These are phyloP conservation scores for Xylaria castorea DNA, from an alignment of 495 filamentous ascomycete genomes.

Conservation along the genomic window DNA sequence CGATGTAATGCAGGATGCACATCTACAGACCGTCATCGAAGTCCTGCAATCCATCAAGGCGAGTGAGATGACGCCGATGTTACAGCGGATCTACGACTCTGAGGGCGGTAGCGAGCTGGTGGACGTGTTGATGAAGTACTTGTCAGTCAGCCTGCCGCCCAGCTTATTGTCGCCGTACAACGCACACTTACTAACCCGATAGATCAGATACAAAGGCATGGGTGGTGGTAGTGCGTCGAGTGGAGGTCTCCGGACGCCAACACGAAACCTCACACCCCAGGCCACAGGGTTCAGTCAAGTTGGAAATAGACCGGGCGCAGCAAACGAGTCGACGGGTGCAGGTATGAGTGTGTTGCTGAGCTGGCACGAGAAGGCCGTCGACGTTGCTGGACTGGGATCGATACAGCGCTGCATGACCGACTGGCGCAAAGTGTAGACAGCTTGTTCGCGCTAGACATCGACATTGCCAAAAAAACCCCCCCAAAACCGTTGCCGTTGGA, in stretches of 20 bases:
- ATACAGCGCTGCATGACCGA: conserved; percentile 93
- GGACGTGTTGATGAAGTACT: conserved; percentile 79
- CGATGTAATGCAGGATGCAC: conserved; percentile 66
- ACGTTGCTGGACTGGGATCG: conserved; percentile 83
- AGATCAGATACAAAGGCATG: conserved; percentile 82
- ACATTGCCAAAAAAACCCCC: neutral
- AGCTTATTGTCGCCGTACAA: neutral
- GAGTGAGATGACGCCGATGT: conserved; percentile 85
- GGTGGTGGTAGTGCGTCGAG: conserved; percentile 43
- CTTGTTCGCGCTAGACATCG: conserved; percentile 14
- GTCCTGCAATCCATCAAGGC: conserved; percentile 90
- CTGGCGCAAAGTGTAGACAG: conserved; percentile 75
- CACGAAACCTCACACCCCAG: conserved; percentile 70
- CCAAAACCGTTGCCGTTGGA: too few species aligned
- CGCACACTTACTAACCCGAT: conserved; percentile 24
- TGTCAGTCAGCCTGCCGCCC: conserved; percentile 52
- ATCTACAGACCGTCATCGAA: conserved; percentile 81
- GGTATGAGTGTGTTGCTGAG: conserved; percentile 92
- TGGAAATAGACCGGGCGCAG: conserved; percentile 65
- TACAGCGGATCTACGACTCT: conserved; percentile 74
- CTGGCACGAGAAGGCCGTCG: conserved; percentile 96
- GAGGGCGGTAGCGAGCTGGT: conserved; percentile 74
- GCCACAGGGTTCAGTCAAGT: conserved; percentile 84
- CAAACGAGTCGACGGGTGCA: conserved; percentile 78
- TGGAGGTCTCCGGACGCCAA: conserved; percentile 51